Base-by-base conservation (phyloP, 257 asterid species). In the Capsicum rhomboideum region DNA sequence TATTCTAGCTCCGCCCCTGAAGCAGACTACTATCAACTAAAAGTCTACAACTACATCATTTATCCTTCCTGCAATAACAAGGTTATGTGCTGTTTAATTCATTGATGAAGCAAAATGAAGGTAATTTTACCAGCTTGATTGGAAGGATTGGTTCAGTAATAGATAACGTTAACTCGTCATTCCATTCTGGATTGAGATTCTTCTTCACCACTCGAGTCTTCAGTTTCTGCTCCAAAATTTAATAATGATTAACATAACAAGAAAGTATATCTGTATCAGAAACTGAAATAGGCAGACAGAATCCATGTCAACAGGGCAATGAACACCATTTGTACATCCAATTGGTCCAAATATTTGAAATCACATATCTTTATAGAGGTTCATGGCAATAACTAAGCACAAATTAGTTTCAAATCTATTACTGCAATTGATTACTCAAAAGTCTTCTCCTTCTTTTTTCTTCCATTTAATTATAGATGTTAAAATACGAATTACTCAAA, bases 111-210 rank as follows among this genome's bases (percentile, higher is more conserved):
- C 23, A 74, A 34, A 69, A 42, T 40, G n/a, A n/a, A 83, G 20
- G 37, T 34, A 87, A 88, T 61, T 34, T 34, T 89, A 94, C 97
- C 87, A 94, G 50, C 83, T 84, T 90, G 89, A 94, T 86, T 29
- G 96, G 94, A 29, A 85, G 86, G 63, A 75, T 88, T 49, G 97
- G 89, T 85, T 94, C 98, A 0, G 85, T 26, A 21, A 94, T 69
- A 58, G 92, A 86, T 0, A 94, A 90, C 0, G 97, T 94, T 5
- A 94, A 90, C 20, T 93, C 95, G 58, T 94, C 97, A 79, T 94
- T 92, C 97, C 97, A 94, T 85, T 90, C 94, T 0, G 97, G 97
- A 82, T 94, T 94, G 40, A 91, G 28, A 83, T 93, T 91, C 91
- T 89, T 93, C 83, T 86, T 90, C 84, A 94, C 91, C 58, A 92